These are phyloP conservation scores for Adansonia grandidieri DNA, from an alignment of 441 rosid species.

Conservation along the genomic window DNA sequence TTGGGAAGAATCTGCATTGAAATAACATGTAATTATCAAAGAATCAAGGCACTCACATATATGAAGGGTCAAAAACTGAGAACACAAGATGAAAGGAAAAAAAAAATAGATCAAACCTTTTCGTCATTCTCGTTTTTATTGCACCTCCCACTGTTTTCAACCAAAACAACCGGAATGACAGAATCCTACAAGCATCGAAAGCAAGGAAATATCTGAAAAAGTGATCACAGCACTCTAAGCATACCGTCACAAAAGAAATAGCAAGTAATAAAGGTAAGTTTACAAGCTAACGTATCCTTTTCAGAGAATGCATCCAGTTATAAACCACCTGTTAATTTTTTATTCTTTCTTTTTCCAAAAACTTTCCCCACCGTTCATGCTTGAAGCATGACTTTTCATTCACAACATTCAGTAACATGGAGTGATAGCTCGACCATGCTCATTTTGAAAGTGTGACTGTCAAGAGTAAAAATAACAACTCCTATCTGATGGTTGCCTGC, in stretches of 20 bases:
- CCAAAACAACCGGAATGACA: slow-evolving; percentile 69
- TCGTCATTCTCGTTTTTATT: slow-evolving; percentile 80
- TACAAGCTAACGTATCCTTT: neutral
- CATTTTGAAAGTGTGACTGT: neutral
- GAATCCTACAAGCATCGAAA: slow-evolving; percentile 51
- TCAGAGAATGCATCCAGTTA: neutral
- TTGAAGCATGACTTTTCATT: neutral
- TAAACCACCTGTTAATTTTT: neutral
- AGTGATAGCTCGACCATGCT: neutral
- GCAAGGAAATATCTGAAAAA: slow-evolving; percentile 9
- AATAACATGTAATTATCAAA: slow-evolving; percentile 12
- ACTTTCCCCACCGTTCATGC: neutral
- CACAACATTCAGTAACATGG: neutral
- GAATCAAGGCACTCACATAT: slow-evolving; percentile 18
- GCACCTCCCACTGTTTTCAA: slow-evolving; percentile 98
- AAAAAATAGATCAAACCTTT: slow-evolving; percentile 52
- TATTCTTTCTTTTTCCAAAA: neutral
- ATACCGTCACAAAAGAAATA: neutral
- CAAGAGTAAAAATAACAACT: neutral
- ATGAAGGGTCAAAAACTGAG: slow-evolving; percentile 20
- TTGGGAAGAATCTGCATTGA: slow-evolving; percentile 68
- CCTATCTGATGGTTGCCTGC: neutral
- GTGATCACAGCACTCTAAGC: slow-evolving; percentile 8
- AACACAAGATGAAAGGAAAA: neutral
- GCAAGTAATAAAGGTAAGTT: neutral